A percentile compares a stretch with the other conserved stretches of the same genome.
Evolutionary conservation across 75 land plant species (phyloP).

Genomic region (Selaginella tamariscina): DNA sequence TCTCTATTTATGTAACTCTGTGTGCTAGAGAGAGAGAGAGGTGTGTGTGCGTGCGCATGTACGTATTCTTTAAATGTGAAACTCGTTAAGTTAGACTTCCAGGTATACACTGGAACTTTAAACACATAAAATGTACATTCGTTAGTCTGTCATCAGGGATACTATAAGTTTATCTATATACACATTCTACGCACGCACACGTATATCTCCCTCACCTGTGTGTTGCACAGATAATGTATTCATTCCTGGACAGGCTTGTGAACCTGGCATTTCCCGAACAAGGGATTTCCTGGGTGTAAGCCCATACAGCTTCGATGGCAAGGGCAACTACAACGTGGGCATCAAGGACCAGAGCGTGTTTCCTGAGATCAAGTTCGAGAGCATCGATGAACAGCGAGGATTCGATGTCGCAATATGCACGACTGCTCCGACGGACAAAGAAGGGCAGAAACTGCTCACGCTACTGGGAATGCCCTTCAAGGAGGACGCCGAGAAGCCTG

Average conservation of each 20-base stretch:
- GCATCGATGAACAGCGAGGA: conserved; percentile 56
- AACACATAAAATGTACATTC: too few species aligned
- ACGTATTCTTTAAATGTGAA: too few species aligned
- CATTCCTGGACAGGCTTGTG: conserved; percentile 75
- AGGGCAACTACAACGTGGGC: conserved; percentile 82
- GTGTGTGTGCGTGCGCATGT: too few species aligned
- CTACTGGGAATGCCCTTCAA: conserved; percentile 88
- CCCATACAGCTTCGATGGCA: conserved; percentile 87
- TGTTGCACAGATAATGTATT: conserved; percentile 62
- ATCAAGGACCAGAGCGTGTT: conserved; percentile 71
- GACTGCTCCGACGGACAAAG: conserved; percentile 63
- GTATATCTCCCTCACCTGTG: background rate
- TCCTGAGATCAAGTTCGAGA: conserved; percentile 70
- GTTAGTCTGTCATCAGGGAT: too few species aligned
- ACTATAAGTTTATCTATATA: too few species aligned
- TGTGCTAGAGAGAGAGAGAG: too few species aligned
- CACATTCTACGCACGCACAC: background rate
- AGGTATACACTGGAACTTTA: too few species aligned
- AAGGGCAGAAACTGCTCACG: conserved; percentile 52
- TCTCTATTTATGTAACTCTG: background rate
- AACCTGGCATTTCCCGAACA: conserved; percentile 77
- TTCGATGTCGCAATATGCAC: conserved; percentile 82
- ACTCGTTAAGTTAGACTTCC: too few species aligned
- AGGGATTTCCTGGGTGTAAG: conserved; percentile 82
- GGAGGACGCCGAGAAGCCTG: conserved; percentile 23